These are phyloP conservation scores for Mrakia blollopis DNA, from an alignment of 768 basidiomycete species.

Conservation along the genomic window DNA sequence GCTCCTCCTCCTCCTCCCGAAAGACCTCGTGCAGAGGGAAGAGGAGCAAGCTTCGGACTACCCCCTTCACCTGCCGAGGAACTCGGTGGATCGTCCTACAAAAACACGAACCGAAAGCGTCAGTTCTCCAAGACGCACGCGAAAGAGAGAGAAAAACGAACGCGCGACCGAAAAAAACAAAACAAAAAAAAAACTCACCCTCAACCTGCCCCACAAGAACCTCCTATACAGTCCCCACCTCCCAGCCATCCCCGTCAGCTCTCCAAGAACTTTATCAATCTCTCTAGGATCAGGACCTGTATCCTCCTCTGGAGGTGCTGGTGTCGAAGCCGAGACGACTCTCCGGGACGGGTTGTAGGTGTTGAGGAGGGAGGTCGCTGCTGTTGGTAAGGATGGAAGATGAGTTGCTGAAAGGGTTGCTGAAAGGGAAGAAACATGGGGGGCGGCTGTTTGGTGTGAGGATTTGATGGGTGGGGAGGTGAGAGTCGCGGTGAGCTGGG, in stretches of 20 bases:
- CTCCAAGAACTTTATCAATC: conserved; percentile 82
- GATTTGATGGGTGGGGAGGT: conserved; percentile 8
- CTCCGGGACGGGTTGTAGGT: conserved; percentile 19
- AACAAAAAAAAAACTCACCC: conserved; percentile 54
- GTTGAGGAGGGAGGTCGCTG: conserved; percentile 26
- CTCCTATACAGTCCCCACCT: conserved; percentile 87
- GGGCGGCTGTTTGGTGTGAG: not conserved
- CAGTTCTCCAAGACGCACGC: not conserved
- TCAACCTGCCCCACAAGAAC: conserved; percentile 71
- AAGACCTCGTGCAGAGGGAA: not conserved
- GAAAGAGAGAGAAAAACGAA: not conserved
- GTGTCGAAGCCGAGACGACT: conserved; percentile 8
- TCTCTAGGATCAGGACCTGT: conserved; percentile 74
- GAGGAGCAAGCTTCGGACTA: too few species aligned
- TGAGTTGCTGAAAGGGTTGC: conserved; percentile 16
- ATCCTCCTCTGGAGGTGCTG: conserved; percentile 43
- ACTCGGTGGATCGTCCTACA: conserved; percentile 15
- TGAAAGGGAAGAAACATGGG: not conserved
- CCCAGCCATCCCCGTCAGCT: conserved; percentile 81
- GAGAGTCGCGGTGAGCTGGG: conserved; percentile 10
- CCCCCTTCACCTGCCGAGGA: not conserved
- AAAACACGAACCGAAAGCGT: not conserved
- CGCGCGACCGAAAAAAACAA: too few species aligned
- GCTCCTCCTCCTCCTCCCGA: not conserved
- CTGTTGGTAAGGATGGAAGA: conserved; percentile 24